Evolutionary conservation across 129 eudicot genomes (phyloP).

Genomic region (Calendula officinalis): DNA sequence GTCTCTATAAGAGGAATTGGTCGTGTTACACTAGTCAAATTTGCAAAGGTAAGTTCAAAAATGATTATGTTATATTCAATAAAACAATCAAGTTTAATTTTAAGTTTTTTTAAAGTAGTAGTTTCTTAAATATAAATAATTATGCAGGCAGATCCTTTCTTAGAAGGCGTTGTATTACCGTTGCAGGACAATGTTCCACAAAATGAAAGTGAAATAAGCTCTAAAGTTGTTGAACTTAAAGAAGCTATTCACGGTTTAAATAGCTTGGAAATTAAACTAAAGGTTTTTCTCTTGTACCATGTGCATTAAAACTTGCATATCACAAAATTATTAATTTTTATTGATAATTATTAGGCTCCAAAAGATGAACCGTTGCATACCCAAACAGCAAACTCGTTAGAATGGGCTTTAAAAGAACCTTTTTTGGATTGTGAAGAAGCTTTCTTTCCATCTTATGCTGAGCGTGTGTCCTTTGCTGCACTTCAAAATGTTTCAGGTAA

Average conservation of each 20-base stretch:
- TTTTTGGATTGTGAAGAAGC: slow-evolving; percentile 46
- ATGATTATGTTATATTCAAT: neutral
- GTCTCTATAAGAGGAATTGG: slow-evolving; percentile 74
- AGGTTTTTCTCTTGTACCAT: slow-evolving; percentile 37
- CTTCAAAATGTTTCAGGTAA: slow-evolving; percentile 70
- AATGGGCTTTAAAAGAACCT: slow-evolving; percentile 56
- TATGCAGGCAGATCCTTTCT: slow-evolving; percentile 65
- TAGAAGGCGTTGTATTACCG: slow-evolving; percentile 62
- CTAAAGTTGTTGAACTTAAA: slow-evolving; percentile 47
- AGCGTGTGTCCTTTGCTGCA: slow-evolving; percentile 68
- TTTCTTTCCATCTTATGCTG: slow-evolving; percentile 64
- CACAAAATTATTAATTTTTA: neutral
- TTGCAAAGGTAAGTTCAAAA: slow-evolving; percentile 43
- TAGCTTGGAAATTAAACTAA: slow-evolving; percentile 69
- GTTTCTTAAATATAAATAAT: slow-evolving; percentile 23
- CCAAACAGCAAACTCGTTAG: slow-evolving; percentile 51
- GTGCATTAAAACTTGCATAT: neutral
- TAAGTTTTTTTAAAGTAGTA: neutral
- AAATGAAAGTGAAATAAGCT: slow-evolving; percentile 33
- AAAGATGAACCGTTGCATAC: slow-evolving; percentile 64
- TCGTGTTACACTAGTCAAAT: slow-evolving; percentile 59
- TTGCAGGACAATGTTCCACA: slow-evolving; percentile 48
- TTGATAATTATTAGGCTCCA: slow-evolving; percentile 41
- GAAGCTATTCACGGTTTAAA: slow-evolving; percentile 58
- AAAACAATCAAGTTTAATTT: neutral